Percentiles rank a stretch among this genome's conserved stretches.
Conservation (phyloP, 208 protist species). For the Acanthamoeba triangularis region DNA sequence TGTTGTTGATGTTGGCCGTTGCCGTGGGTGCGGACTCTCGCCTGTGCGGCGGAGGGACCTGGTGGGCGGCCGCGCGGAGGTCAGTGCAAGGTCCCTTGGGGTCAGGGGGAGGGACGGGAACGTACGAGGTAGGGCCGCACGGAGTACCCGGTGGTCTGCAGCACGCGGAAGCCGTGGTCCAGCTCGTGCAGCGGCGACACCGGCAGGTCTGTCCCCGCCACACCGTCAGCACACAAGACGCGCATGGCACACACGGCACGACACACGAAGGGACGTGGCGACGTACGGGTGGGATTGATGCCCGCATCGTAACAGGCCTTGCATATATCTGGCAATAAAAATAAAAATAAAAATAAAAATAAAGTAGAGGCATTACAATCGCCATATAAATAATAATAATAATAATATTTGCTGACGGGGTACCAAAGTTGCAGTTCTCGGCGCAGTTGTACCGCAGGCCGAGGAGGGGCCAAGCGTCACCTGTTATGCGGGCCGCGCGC, state of each 20-base stretch:
- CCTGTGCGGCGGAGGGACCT: too few species aligned
- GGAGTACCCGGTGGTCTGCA: neutral
- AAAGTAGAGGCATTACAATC: too few species aligned
- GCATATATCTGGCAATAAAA: neutral
- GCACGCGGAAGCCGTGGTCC: neutral
- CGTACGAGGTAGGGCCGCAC: neutral
- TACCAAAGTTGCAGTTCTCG: neutral
- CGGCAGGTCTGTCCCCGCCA: neutral
- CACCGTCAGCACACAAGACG: too few species aligned
- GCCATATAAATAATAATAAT: too few species aligned
- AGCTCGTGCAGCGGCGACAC: neutral
- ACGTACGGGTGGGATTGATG: neutral
- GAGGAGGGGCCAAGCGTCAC: neutral
- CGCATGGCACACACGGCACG: too few species aligned
- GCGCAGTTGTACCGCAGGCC: neutral
- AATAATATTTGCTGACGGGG: neutral
- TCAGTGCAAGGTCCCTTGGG: too few species aligned
- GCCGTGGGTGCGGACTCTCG: too few species aligned
- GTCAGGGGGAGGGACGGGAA: too few species aligned
- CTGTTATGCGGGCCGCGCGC: neutral
- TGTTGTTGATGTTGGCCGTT: too few species aligned
- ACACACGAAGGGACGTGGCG: too few species aligned
- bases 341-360: too few species aligned
- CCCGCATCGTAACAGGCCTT: neutral
- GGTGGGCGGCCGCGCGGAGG: too few species aligned